Evolutionary conservation across 1,139 yeast genomes (phyloP).

Genomic region (Pichia sp.): DNA sequence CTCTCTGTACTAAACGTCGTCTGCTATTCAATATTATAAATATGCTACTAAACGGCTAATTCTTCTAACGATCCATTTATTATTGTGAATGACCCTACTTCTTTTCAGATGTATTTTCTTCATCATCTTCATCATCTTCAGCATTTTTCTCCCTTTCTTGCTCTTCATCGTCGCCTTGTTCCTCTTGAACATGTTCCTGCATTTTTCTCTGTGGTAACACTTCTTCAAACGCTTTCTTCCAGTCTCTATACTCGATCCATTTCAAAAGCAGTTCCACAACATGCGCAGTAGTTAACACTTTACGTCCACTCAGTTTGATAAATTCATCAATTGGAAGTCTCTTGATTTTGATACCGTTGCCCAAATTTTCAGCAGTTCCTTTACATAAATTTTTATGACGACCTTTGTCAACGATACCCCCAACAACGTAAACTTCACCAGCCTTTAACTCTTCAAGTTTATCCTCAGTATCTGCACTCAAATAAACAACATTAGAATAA

Average conservation of each 20-base stretch:
- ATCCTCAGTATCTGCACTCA: slow-evolving; percentile 84
- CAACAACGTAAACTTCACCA: slow-evolving; percentile 73
- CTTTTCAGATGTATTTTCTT: no score
- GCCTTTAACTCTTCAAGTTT: slow-evolving; percentile 52
- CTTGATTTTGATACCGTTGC: slow-evolving; percentile 55
- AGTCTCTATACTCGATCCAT: slow-evolving; percentile 71
- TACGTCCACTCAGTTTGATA: slow-evolving; percentile 75
- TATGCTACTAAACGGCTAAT: no score
- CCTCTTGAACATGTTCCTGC: slow-evolving; percentile 1
- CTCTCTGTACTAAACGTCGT: no score
- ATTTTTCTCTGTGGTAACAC: slow-evolving; percentile 80
- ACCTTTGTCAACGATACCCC: slow-evolving; percentile 95
- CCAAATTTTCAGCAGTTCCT: slow-evolving; percentile 64
- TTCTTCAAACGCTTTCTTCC: slow-evolving; percentile 80
- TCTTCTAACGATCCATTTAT: no score
- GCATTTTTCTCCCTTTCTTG: neutral
- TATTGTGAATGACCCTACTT: no score
- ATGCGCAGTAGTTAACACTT: slow-evolving; percentile 88
- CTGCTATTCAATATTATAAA: no score
- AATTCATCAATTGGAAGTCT: slow-evolving; percentile 83
- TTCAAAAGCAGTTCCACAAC: slow-evolving; percentile 79
- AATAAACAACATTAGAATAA: slow-evolving; percentile 46
- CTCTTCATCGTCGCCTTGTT: neutral
- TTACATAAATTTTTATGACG: slow-evolving; percentile 78
- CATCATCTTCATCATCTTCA: neutral